These are phyloP conservation scores for Dalbergia cultrata DNA, from an alignment of 306 rosid species.

Conservation along the genomic window DNA sequence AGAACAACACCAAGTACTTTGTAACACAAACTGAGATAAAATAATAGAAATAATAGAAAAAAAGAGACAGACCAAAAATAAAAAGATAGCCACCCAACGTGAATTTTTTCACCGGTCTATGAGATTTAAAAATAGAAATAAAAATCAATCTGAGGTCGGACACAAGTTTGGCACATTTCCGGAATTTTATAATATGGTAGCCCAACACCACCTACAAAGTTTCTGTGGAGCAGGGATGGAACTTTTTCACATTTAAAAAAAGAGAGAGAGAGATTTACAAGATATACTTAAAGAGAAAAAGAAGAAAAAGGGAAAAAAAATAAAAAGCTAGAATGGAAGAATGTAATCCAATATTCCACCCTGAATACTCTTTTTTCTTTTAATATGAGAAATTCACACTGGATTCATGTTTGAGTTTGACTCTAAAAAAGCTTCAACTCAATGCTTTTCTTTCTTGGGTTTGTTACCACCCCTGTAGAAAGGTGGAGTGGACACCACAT, in stretches of 20 bases:
- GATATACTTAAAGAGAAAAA: neutral
- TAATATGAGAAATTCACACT: slow-evolving; percentile 59
- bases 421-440: slow-evolving; percentile 61
- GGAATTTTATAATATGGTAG: slow-evolving; percentile 52
- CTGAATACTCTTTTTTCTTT: slow-evolving; percentile 40
- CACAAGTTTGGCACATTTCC: slow-evolving; percentile 48
- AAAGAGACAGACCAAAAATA: neutral
- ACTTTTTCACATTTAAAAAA: slow-evolving; percentile 17
- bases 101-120: slow-evolving; percentile 43
- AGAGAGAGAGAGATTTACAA: slow-evolving; percentile 37
- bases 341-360: slow-evolving; percentile 52
- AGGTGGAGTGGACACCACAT: slow-evolving; percentile 78
- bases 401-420: slow-evolving; percentile 60
- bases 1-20: slow-evolving; percentile 27
- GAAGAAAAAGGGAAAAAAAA: neutral
- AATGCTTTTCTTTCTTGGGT: slow-evolving; percentile 53
- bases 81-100: slow-evolving; percentile 25
- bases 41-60: no score
- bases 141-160: slow-evolving; percentile 39
- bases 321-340: slow-evolving; percentile 40
- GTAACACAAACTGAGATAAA: no score
- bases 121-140: neutral
- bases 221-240: slow-evolving; percentile 54
- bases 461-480: slow-evolving; percentile 61
- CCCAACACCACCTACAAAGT: slow-evolving; percentile 56